A percentile compares a stretch with the other conserved stretches of the same genome.
These are phyloP conservation scores for Fusarium poae DNA, from an alignment of 2,329 filamentous ascomycete species.

Conservation along the genomic window DNA sequence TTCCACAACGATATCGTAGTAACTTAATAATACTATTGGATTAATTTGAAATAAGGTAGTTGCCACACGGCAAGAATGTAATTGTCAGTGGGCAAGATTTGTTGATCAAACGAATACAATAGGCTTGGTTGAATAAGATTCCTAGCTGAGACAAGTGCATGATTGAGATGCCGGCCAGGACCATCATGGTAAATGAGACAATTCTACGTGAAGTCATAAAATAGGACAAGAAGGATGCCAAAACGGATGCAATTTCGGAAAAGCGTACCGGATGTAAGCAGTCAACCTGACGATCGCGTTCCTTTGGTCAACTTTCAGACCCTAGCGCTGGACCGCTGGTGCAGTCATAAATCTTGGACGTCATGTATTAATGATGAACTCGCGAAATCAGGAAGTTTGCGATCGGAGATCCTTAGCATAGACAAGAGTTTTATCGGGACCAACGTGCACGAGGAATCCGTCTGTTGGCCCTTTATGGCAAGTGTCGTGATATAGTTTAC, in stretches of 20 bases:
- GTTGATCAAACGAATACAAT: slow-evolving; percentile 1
- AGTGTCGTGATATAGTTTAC: slow-evolving; percentile 22
- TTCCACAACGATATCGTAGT: slow-evolving; percentile 2
- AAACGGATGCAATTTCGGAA: slow-evolving; percentile 11
- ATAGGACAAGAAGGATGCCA: neutral
- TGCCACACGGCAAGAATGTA: slow-evolving; percentile 28
- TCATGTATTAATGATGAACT: slow-evolving; percentile 14
- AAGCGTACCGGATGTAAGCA: neutral
- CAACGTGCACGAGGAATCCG: slow-evolving; percentile 22
- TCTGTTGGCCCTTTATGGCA: slow-evolving; percentile 8
- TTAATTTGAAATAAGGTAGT: slow-evolving; percentile 33
- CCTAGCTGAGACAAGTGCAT: slow-evolving; percentile 1
- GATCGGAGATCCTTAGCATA: slow-evolving; percentile 1
- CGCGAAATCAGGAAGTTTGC: neutral
- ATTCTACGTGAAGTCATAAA: neutral
- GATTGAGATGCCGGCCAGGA: neutral
- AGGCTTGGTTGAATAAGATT: neutral
- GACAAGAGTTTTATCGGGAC: neutral
- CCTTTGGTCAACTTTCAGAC: slow-evolving; percentile 14
- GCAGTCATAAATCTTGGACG: slow-evolving; percentile 12
- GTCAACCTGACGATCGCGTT: slow-evolving; percentile 35
- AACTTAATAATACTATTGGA: neutral
- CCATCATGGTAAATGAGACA: slow-evolving; percentile 31
- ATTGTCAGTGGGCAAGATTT: slow-evolving; percentile 8
- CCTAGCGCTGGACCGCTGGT: neutral